Base-by-base conservation (phyloP, 108 stramenopile genomes). In the Seminavis robusta region DNA sequence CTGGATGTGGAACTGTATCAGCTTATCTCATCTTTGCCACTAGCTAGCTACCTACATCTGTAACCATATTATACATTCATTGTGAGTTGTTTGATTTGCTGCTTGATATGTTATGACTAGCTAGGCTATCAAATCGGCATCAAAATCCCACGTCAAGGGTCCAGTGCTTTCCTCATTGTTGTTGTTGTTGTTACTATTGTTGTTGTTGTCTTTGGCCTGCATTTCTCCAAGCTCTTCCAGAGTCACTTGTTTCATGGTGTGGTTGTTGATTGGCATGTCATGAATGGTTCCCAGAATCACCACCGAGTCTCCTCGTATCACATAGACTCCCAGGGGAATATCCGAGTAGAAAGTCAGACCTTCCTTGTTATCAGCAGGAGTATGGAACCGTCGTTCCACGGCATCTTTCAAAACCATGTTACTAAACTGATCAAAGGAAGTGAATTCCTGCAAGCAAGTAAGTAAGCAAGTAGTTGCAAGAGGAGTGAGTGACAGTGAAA, bases 391-490 rank as follows among this genome's bases (percentile, higher is more conserved):
- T 46, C 95, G 81, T 76, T 98, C 97, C 24, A 75, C 79, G n/a
- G 92, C 82, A 38, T 94, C 91, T 33, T 94, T 86, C 46, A 98
- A 45, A 0, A 98, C 88, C 71, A 97, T 72, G 51, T 98, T 98
- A 44, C 71, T 74, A 74, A 84, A 98, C 71, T 98, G 97, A 67
- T 98, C 97, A 68, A 92, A 98, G 23, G 82, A 83, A 29, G 20
- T 30, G 25, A 59, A 20, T 31, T 2, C 46, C 57, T 59, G 19
- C 31, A 3, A 8, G 29, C 46, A 50, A 9, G 21, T 3, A 42
- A 3, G 41, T 21, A 21, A 42, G 8, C 13, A 13, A 37, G 13
- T 37, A 37, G 8, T 8, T 37, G 8, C 13, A 8, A 37, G 36
- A 11, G 10, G 13, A 37, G 10, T 13, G 10, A 13, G 13, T 37